Evolutionary conservation across 75 land plant species (phyloP), one percentile per base, ranked within the genome.

Genomic region (Azolla pinnata): DNA sequence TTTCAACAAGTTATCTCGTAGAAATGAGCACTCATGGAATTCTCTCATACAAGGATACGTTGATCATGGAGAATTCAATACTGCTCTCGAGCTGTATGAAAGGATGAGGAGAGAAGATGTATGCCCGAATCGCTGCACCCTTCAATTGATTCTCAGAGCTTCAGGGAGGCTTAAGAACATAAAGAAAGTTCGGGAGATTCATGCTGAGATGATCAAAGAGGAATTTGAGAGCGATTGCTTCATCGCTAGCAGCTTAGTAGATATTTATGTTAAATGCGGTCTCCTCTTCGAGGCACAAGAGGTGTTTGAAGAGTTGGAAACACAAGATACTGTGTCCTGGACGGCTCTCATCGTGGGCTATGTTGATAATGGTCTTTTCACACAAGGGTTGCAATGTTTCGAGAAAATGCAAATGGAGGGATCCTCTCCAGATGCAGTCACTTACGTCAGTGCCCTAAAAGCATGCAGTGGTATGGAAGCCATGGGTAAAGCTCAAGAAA

Each of bases 261-360:
- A 70, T 18, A 68, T 78, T 73, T 85, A 85, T 56, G 71, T 74
- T 0, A 67, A 49, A 27, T 69, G 71, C 40, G 74, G 76, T 31
- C 57, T 56, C 42, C 29, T 70, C 61, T 76, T 54, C 14, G 62
- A 55, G 38, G 76, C 88, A 0, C 34, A 65, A 17, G 24, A 26
- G 17, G 62, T 67, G 25, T 85, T 81, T 52, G 42, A 26, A 1
- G 34, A 29, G 19, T 64, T 75, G 59, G 44, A 8, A 20, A 62
- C 52, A 31, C 69, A 44, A 65, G 81, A 85, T 59, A 68, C 40
- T 12, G 61, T 81, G 33, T 73, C 80, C 32, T 83, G 83, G 82
- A 77, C 80, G 54, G 31, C 77, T 5, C 54, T 79, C 0, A 68
- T 83, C 1, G 29, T 42, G 24, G 79, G 76, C 35, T 38, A 66